Conservation (phyloP, 352 stramenopile species). For the Globisporangium spiculum region DNA sequence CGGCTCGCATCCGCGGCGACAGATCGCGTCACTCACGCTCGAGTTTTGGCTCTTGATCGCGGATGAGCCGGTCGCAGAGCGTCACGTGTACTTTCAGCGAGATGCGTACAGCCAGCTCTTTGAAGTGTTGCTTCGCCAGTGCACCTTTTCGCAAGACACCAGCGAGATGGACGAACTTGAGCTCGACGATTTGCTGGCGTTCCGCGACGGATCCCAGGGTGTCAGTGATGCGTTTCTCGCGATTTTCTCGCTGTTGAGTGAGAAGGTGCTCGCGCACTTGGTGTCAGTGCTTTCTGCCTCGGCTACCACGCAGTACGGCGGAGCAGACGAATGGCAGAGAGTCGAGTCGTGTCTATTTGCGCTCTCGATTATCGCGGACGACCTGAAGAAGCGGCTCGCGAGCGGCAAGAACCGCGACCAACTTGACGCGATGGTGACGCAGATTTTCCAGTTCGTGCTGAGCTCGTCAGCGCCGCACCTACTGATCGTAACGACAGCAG, state of each 20-base stretch:
- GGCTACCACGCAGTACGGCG: not conserved
- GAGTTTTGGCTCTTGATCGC: conserved; percentile 75
- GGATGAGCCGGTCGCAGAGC: conserved; percentile 60
- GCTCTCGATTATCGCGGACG: conserved; percentile 50
- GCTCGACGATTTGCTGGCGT: conserved; percentile 54
- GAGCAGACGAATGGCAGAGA: conserved; percentile 37
- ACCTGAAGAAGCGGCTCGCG: conserved; percentile 50
- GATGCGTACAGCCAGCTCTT: conserved; percentile 57
- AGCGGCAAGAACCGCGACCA: conserved; percentile 17
- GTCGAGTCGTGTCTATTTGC: conserved; percentile 60
- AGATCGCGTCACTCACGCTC: conserved; percentile 70
- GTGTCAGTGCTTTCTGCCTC: conserved; percentile 27
- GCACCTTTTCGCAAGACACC: conserved; percentile 40
- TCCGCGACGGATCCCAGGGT: conserved; percentile 56
- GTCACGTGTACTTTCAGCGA: conserved; percentile 49
- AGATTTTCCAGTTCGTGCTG: conserved; percentile 46
- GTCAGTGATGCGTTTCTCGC: conserved; percentile 53
- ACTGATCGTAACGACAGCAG: conserved; percentile 42
- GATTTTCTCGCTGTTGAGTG: conserved; percentile 53
- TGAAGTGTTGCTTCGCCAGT: conserved; percentile 59
- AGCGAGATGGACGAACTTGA: conserved; percentile 60
- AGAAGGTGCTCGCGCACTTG: conserved; percentile 43
- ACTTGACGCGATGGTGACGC: conserved; percentile 42
- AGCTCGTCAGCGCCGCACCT: conserved; percentile 26
- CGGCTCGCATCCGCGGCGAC: conserved; percentile 49